phyloP scores from a whole-genome alignment of 768 basidiomycete genomes.

The Russula emetica region DNA sequence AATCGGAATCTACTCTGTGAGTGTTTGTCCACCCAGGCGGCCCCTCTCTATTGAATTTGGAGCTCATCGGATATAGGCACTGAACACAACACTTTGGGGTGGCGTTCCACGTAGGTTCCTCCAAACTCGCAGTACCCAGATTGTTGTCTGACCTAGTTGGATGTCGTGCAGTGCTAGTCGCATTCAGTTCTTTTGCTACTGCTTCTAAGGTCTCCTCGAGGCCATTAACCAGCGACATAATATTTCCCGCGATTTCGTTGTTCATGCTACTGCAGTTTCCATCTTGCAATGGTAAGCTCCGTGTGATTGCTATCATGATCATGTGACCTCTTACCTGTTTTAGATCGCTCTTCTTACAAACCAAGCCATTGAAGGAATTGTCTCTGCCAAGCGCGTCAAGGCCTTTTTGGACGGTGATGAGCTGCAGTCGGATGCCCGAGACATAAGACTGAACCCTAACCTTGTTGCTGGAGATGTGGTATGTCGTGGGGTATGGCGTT shows the following conservation, averaged over 20 bases:
- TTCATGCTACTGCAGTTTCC: slow-evolving; percentile 88
- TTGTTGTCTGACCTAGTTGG: slow-evolving; percentile 9
- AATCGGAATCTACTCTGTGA: slow-evolving; percentile 70
- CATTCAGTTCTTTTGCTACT: slow-evolving; percentile 76
- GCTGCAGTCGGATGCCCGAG: slow-evolving; percentile 74
- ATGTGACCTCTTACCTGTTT: neutral
- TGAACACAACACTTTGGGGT: slow-evolving; percentile 60
- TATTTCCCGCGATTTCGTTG: slow-evolving; percentile 92
- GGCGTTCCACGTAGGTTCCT: slow-evolving; percentile 51
- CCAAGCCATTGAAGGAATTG: slow-evolving; percentile 80
- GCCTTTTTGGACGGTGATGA: slow-evolving; percentile 75
- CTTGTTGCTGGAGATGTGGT: slow-evolving; percentile 61
- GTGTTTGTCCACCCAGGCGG: slow-evolving; percentile 29
- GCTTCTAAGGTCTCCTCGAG: slow-evolving; percentile 56
- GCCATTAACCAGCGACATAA: slow-evolving; percentile 83
- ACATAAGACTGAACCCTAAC: slow-evolving; percentile 41
- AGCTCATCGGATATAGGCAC: slow-evolving; percentile 38
- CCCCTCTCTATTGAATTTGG: neutral
- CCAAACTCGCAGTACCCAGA: neutral
- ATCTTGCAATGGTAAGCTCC: slow-evolving; percentile 61
- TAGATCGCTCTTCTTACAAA: slow-evolving; percentile 70
- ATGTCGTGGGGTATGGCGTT: slow-evolving; percentile 4
- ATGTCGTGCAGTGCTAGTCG: slow-evolving; percentile 52
- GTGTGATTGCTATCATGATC: neutral
- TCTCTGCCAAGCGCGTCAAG: slow-evolving; percentile 75